These are phyloP conservation scores for Malassezia sp. DNA, from an alignment of 1,284 basidiomycete genomes.

Conservation along the genomic window DNA sequence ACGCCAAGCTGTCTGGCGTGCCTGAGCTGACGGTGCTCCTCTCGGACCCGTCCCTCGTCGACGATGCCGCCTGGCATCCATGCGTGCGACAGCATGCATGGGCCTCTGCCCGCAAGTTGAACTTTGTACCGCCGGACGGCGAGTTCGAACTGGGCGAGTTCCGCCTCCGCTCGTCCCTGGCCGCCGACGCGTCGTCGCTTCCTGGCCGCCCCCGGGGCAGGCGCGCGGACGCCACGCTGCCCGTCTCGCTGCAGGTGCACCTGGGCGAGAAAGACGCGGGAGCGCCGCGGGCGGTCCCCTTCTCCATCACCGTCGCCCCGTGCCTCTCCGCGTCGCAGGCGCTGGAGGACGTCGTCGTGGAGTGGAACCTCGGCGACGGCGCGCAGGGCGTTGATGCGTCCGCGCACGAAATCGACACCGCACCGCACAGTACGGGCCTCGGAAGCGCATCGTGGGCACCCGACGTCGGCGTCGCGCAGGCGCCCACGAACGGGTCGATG, in stretches of 20 bases:
- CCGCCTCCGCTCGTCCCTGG: constrained; percentile 19
- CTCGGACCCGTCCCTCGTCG: constrained; percentile 54
- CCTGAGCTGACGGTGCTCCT: constrained; percentile 30
- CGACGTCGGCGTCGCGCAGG: neutral
- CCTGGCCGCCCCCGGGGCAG: too few relatives aligned
- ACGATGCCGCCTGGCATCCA: constrained; percentile 75
- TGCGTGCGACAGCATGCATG: constrained; percentile 72
- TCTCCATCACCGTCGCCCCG: constrained; percentile 11
- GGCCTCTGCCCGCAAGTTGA: constrained; percentile 41
- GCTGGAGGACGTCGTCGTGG: constrained; percentile 25
- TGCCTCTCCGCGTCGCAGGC: constrained; percentile 3
- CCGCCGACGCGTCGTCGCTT: too few relatives aligned
- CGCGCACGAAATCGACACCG: constrained; percentile 6
- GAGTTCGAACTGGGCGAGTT: constrained; percentile 25
- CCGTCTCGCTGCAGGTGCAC: constrained; percentile 1
- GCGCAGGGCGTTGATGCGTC: constrained; percentile 28
- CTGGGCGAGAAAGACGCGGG: neutral
- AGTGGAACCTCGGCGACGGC: constrained; percentile 25
- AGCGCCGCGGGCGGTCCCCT: constrained; percentile 3
- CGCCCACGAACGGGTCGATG: constrained; percentile 19
- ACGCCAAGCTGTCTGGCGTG: constrained; percentile 45
- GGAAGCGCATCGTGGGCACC: neutral
- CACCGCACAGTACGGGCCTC: constrained; percentile 1
- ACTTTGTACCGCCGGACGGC: constrained; percentile 38
- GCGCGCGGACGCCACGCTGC: constrained; percentile 7